Base-by-base conservation (phyloP, 352 stramenopile genomes). In the Thalassiosira pacifica region DNA sequence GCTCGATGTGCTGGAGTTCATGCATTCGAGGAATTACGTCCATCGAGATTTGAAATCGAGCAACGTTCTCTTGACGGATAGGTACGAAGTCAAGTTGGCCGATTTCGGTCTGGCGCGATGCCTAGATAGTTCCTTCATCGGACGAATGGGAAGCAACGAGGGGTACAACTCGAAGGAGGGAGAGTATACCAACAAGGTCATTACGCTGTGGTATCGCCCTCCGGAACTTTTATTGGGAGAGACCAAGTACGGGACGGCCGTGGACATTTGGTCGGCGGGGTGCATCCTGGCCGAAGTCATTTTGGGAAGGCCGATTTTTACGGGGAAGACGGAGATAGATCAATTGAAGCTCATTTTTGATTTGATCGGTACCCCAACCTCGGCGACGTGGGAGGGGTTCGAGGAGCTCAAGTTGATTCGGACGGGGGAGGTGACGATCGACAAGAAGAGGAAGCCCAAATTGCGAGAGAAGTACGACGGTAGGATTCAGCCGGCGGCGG, bases 181-280 rank as follows among this genome's bases (percentile, higher is more conserved):
- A 64, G 80, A 93, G 37, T 90, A 93, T 22, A 96, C 93, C 42
- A 96, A 94, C 78, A 93, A 98, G 55, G 97, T 99, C 19, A 97
- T 99, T 67, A 99, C 97, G 31, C 91, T 99, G 4, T 98, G 97
- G 97, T 99, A 99, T 76, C 93, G 97, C 10, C 96, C 97, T 6
- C 97, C 97, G 0, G 97, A 99, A 88, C 92, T 99, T 29, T 87
- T 99, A 32, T 85, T 98, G 0, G 97, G 97, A 27, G 84, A 86
- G 52, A 90, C 81, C 55, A 52, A 80, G 22, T 99, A 99, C 87
- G 98, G 96, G 19, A 96, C 97, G 57, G 92, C 96, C 10, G 96
- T 99, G n/a, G 97, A 99, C 83, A 95, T 99, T 82, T 99, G 97
- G 97, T 96, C 96, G 8, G 95, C 98, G 0, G 97, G 97, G 18